phyloP scores from a whole-genome alignment of 1,284 basidiomycete species.

The Tylopilus orsonianus region DNA sequence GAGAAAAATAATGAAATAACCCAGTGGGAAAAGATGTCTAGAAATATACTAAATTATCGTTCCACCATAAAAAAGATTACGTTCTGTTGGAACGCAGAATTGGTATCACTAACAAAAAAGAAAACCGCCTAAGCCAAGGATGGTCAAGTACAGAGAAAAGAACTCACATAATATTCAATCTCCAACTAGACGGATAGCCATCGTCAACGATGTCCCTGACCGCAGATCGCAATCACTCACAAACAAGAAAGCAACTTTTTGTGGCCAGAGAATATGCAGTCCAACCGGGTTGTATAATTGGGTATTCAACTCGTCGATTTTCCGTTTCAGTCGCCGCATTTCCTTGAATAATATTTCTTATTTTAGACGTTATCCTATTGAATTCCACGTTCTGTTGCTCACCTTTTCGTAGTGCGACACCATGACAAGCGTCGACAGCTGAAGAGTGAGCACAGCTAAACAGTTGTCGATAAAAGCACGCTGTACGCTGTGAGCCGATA shows the following conservation, averaged over 20 bases:
- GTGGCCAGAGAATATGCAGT: slow-evolving; percentile 79
- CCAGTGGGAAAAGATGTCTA: slow-evolving; percentile 8
- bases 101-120: slow-evolving; percentile 23
- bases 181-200: slow-evolving; percentile 52
- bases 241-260: slow-evolving; percentile 78
- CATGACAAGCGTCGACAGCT: slow-evolving; percentile 64
- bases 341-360: slow-evolving; percentile 49
- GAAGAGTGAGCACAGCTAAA: slow-evolving; percentile 71
- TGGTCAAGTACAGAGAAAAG: neutral
- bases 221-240: slow-evolving; percentile 48
- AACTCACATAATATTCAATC: slow-evolving; percentile 72
- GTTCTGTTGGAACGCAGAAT: slow-evolving; percentile 5
- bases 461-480: slow-evolving; percentile 67
- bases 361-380: too few species aligned
- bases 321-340: slow-evolving; percentile 63
- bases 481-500: slow-evolving; percentile 71
- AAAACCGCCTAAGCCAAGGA: slow-evolving; percentile 3
- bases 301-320: slow-evolving; percentile 66
- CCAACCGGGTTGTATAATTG: slow-evolving; percentile 77
- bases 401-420: slow-evolving; percentile 78
- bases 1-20: slow-evolving; percentile 6
- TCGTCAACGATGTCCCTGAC: slow-evolving; percentile 4
- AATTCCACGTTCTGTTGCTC: slow-evolving; percentile 21
- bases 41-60: slow-evolving; percentile 16
- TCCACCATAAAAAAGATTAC: slow-evolving; percentile 5